Base-by-base conservation (phyloP, 2,329 filamentous ascomycete genomes). In the Aspergillus tubingensis region DNA sequence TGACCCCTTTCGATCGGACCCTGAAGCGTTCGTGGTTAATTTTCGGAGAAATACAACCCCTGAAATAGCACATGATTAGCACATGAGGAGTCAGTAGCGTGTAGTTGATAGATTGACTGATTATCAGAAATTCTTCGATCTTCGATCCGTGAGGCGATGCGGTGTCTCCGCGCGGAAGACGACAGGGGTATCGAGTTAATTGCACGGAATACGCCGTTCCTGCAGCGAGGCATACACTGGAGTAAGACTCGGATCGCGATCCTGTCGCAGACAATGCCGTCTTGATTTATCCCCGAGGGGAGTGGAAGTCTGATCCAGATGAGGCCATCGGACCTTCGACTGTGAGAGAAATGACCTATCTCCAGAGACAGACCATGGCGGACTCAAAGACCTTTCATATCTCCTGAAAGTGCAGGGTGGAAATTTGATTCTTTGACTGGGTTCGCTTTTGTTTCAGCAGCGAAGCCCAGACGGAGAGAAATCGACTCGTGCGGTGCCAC, bases 401-500 rank as follows among this genome's bases (percentile, higher is more conserved):
- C n/a, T 32, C 25, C 25, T 6, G n/a, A 19, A 21, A 30, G 23
- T 27, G 7, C 23, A 8, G 13, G 21, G 13, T 27, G 21, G 23
- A 25, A n/a, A 25, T 25, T 27, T 17, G 15, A 23, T 23, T 49
- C 21, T 49, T 25, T 49, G 23, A 27, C 21, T 43, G 44, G 44
- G 19, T 25, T 49, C 19, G 21, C 44, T 43, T n/a, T 43, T 23
- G 44, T 27, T 25, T 25, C 23, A 27, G 10, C 44, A 21, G 44
- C 17, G 47, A 17, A 19, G 25, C 47, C 25, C 25, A 27, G 25
- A 50, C 47, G 47, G 47, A 50, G 47, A 17, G 47, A 50, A 53
- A 21, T 25, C 21, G 50, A 54, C 23, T 55, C 39, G 41, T 55
- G 41, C 53, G 30, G 36, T 32, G 36, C 38, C 36, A 41, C 53